Evolutionary conservation across 352 stramenopile genomes (phyloP).

Genomic region (Phytophthora capsici): DNA sequence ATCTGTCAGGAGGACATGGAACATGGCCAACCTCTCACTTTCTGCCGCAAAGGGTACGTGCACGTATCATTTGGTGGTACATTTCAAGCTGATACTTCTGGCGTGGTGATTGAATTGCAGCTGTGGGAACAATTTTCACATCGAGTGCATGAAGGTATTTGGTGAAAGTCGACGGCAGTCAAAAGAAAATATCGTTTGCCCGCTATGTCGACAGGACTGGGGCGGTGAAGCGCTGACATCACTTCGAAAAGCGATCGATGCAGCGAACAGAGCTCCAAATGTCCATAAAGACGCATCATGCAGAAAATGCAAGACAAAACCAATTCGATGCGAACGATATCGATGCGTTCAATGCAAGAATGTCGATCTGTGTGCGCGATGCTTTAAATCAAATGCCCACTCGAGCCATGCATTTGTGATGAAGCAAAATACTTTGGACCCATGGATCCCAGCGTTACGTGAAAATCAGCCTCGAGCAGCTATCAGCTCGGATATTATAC

Average conservation of each 20-base stretch:
- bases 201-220: conserved; percentile 85
- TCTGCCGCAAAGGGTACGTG: conserved; percentile 76
- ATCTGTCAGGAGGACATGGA: conserved; percentile 89
- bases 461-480: conserved; percentile 26
- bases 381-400: conserved; percentile 75
- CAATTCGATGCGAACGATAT: conserved; percentile 81
- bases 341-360: conserved; percentile 84
- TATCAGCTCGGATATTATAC: conserved; percentile 52
- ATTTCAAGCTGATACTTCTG: no score
- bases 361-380: conserved; percentile 73
- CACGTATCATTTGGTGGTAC: conserved; percentile 35
- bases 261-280: conserved; percentile 73
- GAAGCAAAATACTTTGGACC: conserved; percentile 65
- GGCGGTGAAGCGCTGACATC: conserved; percentile 63
- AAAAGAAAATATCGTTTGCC: conserved; percentile 88
- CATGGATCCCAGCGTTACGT: conserved; percentile 63
- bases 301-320: conserved; percentile 79
- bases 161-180: conserved; percentile 80
- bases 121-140: conserved; percentile 45
- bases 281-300: conserved; percentile 73
- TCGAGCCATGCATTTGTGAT: conserved; percentile 75
- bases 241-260: conserved; percentile 77
- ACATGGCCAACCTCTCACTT: conserved; percentile 64
- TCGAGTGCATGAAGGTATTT: conserved; percentile 80
- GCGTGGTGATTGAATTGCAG: conserved; percentile 13